phyloP scores from a whole-genome alignment of 164 flowering plant species.

The Liquidambar formosana region DNA sequence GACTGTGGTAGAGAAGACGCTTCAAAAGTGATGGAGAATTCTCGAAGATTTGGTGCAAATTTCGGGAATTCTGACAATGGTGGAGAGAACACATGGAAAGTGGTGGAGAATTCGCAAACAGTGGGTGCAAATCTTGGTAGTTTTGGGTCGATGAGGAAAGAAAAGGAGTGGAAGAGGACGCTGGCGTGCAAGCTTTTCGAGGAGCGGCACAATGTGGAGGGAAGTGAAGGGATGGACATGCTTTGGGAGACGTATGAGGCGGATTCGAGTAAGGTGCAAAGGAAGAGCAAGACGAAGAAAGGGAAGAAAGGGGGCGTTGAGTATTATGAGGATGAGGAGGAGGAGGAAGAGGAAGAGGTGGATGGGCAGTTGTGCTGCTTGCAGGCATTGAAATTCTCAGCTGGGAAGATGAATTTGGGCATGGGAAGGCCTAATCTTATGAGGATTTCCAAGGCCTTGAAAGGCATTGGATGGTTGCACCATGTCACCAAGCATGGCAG shows the following conservation, averaged over 20 bases:
- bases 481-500: slow-evolving; percentile 39
- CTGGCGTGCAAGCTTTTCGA: slow-evolving; percentile 90
- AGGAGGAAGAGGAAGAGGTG: slow-evolving; percentile 27
- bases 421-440: slow-evolving; percentile 65
- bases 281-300: slow-evolving; percentile 16
- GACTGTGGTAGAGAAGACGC: slow-evolving; percentile 1
- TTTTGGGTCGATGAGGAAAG: slow-evolving; percentile 71
- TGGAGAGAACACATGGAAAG: no score
- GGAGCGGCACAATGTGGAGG: slow-evolving; percentile 61
- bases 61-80: no score
- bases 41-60: neutral
- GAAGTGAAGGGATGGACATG: slow-evolving; percentile 76
- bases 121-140: slow-evolving; percentile 28
- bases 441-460: slow-evolving; percentile 68
- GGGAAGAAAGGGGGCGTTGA: slow-evolving; percentile 15
- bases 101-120: no score
- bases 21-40: slow-evolving; percentile 4
- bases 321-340: slow-evolving; percentile 34
- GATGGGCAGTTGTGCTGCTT: slow-evolving; percentile 65
- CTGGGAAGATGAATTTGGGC: slow-evolving; percentile 85
- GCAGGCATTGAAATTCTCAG: slow-evolving; percentile 77
- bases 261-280: slow-evolving; percentile 26
- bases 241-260: slow-evolving; percentile 87
- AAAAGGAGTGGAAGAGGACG: slow-evolving; percentile 89
- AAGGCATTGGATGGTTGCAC: slow-evolving; percentile 81